Percentiles rank a stretch among this genome's conserved stretches.
These are phyloP conservation scores for Pseudogymnoascus sp. DNA, from an alignment of 2,329 filamentous ascomycete species.

Conservation along the genomic window DNA sequence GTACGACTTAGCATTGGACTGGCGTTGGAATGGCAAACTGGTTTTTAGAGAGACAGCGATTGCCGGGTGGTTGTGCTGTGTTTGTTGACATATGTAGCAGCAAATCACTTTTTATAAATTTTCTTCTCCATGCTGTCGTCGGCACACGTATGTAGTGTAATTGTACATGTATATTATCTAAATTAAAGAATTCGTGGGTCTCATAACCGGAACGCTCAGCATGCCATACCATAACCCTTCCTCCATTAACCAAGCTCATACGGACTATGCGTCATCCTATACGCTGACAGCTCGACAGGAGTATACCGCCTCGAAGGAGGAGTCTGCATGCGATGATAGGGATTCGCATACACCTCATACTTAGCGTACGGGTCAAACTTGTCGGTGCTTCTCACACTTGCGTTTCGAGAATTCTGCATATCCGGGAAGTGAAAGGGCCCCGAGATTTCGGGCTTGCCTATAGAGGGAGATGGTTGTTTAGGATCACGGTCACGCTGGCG, in stretches of 20 bases:
- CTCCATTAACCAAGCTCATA: background rate
- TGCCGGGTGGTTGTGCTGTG: constrained; percentile 1
- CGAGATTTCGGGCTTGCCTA: background rate
- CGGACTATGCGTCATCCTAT: background rate
- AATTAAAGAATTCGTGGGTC: background rate
- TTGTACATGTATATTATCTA: background rate
- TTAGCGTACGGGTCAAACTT: background rate
- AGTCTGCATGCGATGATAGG: background rate
- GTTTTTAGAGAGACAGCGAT: constrained; percentile 1
- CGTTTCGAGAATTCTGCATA: background rate
- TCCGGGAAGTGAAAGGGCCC: background rate
- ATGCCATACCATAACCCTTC: background rate
- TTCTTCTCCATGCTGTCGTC: background rate
- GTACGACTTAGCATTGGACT: constrained; percentile 6
- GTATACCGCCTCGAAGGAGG: background rate
- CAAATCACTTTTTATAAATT: background rate
- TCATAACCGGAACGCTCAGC: background rate
- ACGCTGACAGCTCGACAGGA: background rate
- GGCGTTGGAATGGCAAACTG: constrained; percentile 8
- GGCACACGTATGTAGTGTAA: too few species aligned
- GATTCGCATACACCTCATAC: background rate
- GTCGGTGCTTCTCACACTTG: background rate
- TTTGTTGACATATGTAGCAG: background rate
- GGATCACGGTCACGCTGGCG: constrained; percentile 1
- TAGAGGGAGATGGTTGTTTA: background rate